These are phyloP conservation scores for Saccharomycopsis sp. DNA, from an alignment of 805 yeast genomes.

Conservation along the genomic window DNA sequence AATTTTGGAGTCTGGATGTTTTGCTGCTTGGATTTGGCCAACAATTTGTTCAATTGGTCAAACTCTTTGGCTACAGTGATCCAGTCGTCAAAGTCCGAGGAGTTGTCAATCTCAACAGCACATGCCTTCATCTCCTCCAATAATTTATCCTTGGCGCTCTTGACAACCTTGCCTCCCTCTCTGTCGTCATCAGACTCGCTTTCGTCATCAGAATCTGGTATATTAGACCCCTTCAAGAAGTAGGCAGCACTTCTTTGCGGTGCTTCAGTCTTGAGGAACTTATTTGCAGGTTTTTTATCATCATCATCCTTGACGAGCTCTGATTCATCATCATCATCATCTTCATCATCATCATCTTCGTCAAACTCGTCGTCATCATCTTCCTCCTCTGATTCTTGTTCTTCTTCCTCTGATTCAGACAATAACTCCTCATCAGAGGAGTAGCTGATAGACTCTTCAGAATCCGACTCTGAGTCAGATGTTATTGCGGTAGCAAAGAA, in stretches of 20 bases:
- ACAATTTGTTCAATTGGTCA: slow-evolving; percentile 65
- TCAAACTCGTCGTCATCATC: slow-evolving; percentile 24
- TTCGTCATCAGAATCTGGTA: slow-evolving; percentile 36
- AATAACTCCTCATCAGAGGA: slow-evolving; percentile 41
- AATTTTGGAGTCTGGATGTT: slow-evolving; percentile 64
- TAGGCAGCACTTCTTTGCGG: slow-evolving; percentile 16
- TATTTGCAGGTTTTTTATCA: slow-evolving; percentile 27
- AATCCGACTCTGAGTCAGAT: slow-evolving; percentile 34
- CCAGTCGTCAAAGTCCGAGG: slow-evolving; percentile 40
- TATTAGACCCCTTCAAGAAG: slow-evolving; percentile 28
- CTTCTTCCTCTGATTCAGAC: slow-evolving; percentile 30
- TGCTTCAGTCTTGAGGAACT: slow-evolving; percentile 25
- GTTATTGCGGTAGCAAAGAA: slow-evolving; percentile 63
- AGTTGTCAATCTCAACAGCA: slow-evolving; percentile 53
- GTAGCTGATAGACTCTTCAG: slow-evolving; percentile 24
- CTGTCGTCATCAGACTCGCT: slow-evolving; percentile 48
- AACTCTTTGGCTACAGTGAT: slow-evolving; percentile 64
- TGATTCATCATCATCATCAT: slow-evolving; percentile 29
- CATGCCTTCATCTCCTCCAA: slow-evolving; percentile 79
- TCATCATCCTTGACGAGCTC: slow-evolving; percentile 29
- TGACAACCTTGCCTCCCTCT: slow-evolving; percentile 72
- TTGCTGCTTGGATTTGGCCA: slow-evolving; percentile 70
- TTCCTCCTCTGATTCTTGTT: slow-evolving; percentile 26
- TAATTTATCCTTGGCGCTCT: slow-evolving; percentile 88
- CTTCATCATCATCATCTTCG: slow-evolving; percentile 33